phyloP scores from a whole-genome alignment of 116 monocot species.

The Posidonia oceanica region DNA sequence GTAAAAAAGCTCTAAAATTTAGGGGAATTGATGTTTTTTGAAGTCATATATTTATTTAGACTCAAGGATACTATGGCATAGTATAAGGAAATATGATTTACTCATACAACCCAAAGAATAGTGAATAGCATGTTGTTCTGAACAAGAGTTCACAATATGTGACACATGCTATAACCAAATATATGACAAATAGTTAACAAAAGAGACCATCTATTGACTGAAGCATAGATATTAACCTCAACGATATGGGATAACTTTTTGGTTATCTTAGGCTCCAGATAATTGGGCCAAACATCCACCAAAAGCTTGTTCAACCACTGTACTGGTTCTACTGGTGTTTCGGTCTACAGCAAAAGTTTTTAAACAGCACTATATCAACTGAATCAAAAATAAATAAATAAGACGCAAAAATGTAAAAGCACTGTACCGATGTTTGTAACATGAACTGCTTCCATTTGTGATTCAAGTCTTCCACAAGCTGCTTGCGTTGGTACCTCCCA shows the following conservation, averaged over 20 bases:
- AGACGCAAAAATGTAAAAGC: neutral
- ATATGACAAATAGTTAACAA: constrained; percentile 1
- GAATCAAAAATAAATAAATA: neutral
- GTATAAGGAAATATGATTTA: too few species aligned
- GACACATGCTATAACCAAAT: constrained; percentile 1
- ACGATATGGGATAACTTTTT: constrained; percentile 55
- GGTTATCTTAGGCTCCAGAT: constrained; percentile 77
- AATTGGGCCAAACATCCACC: constrained; percentile 89
- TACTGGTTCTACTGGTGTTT: constrained; percentile 76
- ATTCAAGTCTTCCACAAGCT: constrained; percentile 64
- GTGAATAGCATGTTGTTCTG: too few species aligned
- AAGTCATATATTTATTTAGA: too few species aligned
- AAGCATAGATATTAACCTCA: constrained; percentile 35
- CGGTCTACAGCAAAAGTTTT: constrained; percentile 34
- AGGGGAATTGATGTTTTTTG: too few species aligned
- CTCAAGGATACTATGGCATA: too few species aligned
- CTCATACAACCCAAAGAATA: too few species aligned
- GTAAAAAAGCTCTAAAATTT: too few species aligned
- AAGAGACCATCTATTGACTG: neutral
- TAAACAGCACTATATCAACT: too few species aligned
- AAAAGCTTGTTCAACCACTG: constrained; percentile 80
- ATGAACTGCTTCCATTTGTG: constrained; percentile 70
- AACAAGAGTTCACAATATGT: too few species aligned
- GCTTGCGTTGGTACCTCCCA: constrained; percentile 58
- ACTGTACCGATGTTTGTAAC: constrained; percentile 52